A percentile compares a stretch with the other conserved stretches of the same genome.
Evolutionary conservation across 495 filamentous ascomycete genomes (phyloP).

Genomic region (Eremomyces bilateralis): DNA sequence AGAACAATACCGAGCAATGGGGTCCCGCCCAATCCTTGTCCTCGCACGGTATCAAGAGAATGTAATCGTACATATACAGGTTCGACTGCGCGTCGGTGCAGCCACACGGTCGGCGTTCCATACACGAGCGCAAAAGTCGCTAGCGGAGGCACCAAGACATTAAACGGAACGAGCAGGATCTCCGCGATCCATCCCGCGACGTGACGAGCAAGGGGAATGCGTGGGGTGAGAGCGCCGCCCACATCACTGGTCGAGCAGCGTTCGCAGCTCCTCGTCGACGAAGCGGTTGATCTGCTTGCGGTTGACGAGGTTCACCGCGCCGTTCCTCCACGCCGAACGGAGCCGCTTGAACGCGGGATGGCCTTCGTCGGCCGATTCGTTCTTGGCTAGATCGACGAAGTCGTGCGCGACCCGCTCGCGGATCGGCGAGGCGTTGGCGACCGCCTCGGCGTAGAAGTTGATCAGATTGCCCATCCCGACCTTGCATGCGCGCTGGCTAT

Average conservation of each 20-base stretch:
- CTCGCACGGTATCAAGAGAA: no score
- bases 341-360: constrained; percentile 26
- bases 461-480: constrained; percentile 33
- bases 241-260: constrained; percentile 27
- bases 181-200: no score
- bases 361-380: constrained; percentile 17
- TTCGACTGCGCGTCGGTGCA: no score
- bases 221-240: no score
- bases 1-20: no score
- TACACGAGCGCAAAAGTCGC: no score
- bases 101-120: no score
- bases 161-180: no score
- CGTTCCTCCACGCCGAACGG: constrained; percentile 29
- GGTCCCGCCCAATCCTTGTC: no score
- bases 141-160: no score
- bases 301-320: constrained; percentile 31
- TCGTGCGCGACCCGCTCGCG: constrained; percentile 29
- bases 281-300: constrained; percentile 28
- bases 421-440: constrained; percentile 27
- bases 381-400: constrained; percentile 29
- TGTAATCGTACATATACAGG: no score
- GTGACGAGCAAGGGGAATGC: no score
- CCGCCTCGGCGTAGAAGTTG: constrained; percentile 34
- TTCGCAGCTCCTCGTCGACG: constrained; percentile 21
- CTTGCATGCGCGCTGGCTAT: constrained; percentile 22